Conservation (phyloP, 179 eudicot species). For the Beta corolliflora region DNA sequence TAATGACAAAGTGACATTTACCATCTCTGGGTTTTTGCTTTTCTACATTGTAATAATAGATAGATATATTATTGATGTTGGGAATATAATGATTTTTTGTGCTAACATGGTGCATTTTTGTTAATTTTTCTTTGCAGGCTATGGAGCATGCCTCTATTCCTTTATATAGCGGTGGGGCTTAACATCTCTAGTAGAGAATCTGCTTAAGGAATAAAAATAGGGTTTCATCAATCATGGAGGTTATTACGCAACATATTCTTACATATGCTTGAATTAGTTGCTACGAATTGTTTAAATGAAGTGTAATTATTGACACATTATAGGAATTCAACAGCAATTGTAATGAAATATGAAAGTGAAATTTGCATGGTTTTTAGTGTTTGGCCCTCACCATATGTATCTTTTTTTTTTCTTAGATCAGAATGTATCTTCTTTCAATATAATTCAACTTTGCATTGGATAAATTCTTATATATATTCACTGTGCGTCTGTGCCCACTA, state of each 20-base stretch:
- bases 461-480: no score
- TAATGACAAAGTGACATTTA: no score
- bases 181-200: background rate
- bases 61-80: no score
- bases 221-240: background rate
- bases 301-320: background rate
- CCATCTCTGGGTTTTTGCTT: background rate
- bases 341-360: no score
- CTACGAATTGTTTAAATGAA: background rate
- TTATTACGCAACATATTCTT: background rate
- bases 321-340: background rate
- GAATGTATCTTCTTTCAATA: no score
- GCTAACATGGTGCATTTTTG: background rate
- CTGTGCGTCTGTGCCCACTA: no score
- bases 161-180: background rate
- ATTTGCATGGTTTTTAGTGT: no score
- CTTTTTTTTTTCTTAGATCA: no score
- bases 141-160: slow-evolving; percentile 21
- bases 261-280: background rate
- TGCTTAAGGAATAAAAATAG: slow-evolving; percentile 2
- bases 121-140: slow-evolving; percentile 17
- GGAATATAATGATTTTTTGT: background rate
- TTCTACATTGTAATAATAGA: no score
- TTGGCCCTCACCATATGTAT: no score
- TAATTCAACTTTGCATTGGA: no score